phyloP scores from a whole-genome alignment of 345 rosid species.

The Melaleuca alternifolia region DNA sequence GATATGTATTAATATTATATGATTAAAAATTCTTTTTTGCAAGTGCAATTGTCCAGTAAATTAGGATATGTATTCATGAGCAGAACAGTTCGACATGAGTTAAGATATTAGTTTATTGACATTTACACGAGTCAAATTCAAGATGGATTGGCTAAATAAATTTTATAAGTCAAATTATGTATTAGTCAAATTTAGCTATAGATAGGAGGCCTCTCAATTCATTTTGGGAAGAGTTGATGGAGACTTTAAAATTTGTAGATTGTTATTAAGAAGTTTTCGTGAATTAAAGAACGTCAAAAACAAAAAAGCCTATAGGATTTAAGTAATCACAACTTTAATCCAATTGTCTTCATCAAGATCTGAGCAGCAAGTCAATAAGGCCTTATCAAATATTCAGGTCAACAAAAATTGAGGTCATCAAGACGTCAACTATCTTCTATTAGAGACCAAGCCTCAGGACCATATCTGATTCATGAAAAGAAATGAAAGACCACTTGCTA shows the following conservation, averaged over 20 bases:
- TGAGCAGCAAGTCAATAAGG: not conserved
- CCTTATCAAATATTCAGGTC: not conserved
- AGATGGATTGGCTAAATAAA: too few species aligned
- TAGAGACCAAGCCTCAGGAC: not conserved
- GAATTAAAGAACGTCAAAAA: too few species aligned
- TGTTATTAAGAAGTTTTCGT: rapidly evolving
- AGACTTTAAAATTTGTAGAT: not conserved
- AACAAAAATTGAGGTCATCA: too few species aligned
- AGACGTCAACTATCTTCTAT: not conserved
- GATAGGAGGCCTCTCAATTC: not conserved
- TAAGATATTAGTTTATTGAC: not conserved
- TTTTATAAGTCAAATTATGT: too few species aligned
- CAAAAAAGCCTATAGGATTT: not conserved
- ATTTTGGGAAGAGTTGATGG: not conserved
- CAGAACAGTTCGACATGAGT: not conserved
- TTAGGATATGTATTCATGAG: not conserved
- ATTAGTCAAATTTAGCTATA: not conserved
- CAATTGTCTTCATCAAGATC: not conserved
- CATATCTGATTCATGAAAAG: not conserved
- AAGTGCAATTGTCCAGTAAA: not conserved
- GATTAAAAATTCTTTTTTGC: not conserved
- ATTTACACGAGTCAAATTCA: not conserved
- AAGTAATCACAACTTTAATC: not conserved
- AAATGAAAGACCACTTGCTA: not conserved
- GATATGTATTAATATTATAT: not conserved